Base-by-base conservation (phyloP, 768 basidiomycete genomes). In the Suillus brevipes region DNA sequence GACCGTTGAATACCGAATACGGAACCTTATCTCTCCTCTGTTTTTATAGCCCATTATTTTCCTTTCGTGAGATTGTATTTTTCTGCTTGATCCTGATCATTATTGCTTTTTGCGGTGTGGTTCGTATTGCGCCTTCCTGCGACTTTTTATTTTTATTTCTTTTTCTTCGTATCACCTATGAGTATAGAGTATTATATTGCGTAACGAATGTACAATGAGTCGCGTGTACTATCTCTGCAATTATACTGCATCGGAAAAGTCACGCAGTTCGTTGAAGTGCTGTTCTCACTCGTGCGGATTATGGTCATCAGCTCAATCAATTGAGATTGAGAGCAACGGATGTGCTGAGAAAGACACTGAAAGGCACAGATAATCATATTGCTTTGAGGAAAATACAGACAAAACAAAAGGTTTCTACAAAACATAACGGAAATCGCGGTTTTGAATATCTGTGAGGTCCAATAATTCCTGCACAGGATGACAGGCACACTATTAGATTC, bases 401-500 rank as follows among this genome's bases (percentile, higher is more conserved):
- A 28, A 28, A 49, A 49, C 23, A 2, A 28, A 28, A 16, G 16
- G 8, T 28, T 25, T 25, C 63, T 72, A 87, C 38, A 88, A 76
- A 5, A 84, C 78, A 69, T 89, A 90, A 55, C 88, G 81, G 81
- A 87, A 90, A 61, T 89, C 87, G 40, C 81, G 81, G 71, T 90
- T 90, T 72, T 89, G 83, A 6, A 77, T 76, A 71, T 89, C 89
- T 13, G 89, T 89, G 43, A 89, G 79, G 73, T 89, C 89, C n/a
- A 61, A 52, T 68, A 56, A 57, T 47, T 49, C 43, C 67, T 52
- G 61, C 20, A 20, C 31, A 45, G 28, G 13, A 62, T 4, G 37
- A 38, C n/a, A 13, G 10, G 36, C 36, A 37, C 12, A 36, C 10
- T 7, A 57, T 36, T 23, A 56, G 52, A 38, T 6, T 28, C 10